Conservation (phyloP, 306 rosid genomes). For the Dryas drummondii region DNA sequence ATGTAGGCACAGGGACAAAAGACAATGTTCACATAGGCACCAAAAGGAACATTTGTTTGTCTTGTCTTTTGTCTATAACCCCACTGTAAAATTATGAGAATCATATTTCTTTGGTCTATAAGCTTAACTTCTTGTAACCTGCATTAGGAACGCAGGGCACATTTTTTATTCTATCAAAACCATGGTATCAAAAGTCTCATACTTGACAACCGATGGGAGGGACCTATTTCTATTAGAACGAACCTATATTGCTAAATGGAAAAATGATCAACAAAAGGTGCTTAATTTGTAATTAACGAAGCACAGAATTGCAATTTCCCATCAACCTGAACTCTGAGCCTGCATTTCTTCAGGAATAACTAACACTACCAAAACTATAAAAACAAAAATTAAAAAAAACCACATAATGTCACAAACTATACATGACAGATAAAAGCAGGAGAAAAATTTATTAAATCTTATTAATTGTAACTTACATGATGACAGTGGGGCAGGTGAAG, state of each 20-base stretch:
- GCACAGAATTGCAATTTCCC: neutral
- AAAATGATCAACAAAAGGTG: neutral
- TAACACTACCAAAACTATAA: neutral
- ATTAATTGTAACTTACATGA: slow-evolving; percentile 51
- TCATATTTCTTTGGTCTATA: neutral
- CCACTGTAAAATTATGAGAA: neutral
- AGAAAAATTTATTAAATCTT: neutral
- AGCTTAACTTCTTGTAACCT: neutral
- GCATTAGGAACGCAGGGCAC: neutral
- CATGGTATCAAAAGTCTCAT: neutral
- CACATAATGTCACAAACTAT: neutral
- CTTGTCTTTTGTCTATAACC: neutral
- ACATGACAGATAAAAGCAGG: neutral
- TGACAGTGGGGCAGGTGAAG: slow-evolving; percentile 41
- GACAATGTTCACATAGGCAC: neutral
- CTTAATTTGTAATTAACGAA: neutral
- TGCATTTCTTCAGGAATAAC: neutral
- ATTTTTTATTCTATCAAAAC: neutral
- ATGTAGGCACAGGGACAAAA: neutral
- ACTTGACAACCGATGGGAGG: neutral
- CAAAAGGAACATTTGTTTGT: neutral
- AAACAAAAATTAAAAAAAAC: too few relatives aligned
- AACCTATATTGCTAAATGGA: neutral
- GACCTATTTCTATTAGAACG: neutral
- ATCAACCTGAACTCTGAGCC: neutral